These are phyloP conservation scores for Paxillus ammoniavirescens DNA, from an alignment of 768 basidiomycete species.

Conservation along the genomic window DNA sequence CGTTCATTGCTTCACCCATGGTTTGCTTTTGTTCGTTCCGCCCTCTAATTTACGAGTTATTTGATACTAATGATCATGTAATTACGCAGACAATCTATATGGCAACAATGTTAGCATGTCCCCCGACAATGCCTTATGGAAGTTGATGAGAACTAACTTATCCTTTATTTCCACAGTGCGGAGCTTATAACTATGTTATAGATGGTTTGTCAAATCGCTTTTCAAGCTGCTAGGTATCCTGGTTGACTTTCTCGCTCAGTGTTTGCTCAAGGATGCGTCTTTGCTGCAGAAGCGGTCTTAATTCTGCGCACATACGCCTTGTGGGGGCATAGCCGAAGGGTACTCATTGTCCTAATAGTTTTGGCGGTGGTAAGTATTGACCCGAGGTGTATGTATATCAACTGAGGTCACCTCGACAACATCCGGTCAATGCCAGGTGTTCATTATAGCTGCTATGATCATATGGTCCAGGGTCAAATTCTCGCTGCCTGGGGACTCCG, in stretches of 20 bases:
- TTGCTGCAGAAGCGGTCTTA: slow-evolving; percentile 17
- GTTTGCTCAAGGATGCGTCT: slow-evolving; percentile 10
- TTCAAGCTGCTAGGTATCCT: neutral
- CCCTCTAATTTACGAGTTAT: neutral
- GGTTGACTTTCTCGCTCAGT: slow-evolving; percentile 7
- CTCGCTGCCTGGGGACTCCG: slow-evolving; percentile 14
- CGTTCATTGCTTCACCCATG: slow-evolving; percentile 17
- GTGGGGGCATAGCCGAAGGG: slow-evolving; percentile 18
- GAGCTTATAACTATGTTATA: slow-evolving; percentile 14
- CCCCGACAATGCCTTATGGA: neutral
- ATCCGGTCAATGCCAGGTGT: slow-evolving; percentile 2
- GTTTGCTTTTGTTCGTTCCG: slow-evolving; percentile 17
- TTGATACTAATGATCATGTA: neutral
- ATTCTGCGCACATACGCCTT: slow-evolving; percentile 28
- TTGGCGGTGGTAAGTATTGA: slow-evolving; percentile 16
- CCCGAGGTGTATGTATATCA: neutral
- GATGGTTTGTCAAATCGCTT: slow-evolving; percentile 10
- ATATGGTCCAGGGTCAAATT: slow-evolving; percentile 3
- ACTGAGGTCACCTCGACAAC: neutral
- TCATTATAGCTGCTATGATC: slow-evolving; percentile 15
- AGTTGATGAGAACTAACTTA: neutral
- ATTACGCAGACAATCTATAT: slow-evolving; percentile 10
- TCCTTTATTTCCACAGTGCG: slow-evolving; percentile 13
- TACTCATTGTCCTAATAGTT: slow-evolving; percentile 15
- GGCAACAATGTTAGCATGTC: slow-evolving; percentile 1